Base-by-base conservation (phyloP, 345 rosid genomes). In the Carallia brachiata region DNA sequence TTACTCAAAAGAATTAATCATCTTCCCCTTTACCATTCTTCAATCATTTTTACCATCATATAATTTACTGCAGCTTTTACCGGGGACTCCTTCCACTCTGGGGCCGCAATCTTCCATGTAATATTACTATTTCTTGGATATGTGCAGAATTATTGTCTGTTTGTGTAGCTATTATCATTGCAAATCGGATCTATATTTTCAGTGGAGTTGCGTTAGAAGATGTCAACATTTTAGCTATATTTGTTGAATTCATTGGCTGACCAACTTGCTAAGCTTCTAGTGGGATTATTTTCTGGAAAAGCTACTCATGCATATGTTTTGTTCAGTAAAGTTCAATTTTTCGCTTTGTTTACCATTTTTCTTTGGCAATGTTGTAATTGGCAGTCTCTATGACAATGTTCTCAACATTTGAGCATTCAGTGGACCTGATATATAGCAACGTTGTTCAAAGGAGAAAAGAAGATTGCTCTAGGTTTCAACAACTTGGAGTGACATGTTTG, bases 331-430 rank as follows among this genome's bases (percentile, higher is more conserved):
- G n/a, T 28, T 12, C 34, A 17, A 31, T 8, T 18, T 19, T 50
- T 23, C 23, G 10, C 6, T 70, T 61, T 57, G n/a, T 9, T 30
- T 18, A 48, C 28, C 36, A 4, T 37, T 63, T 70, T 15, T 6
- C 52, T 56, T 56, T 36, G 39, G 36, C 44, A 32, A 62, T 62
- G 36, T 62, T 65, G 52, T 82, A 70, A 23, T 58, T 62, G 64
- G 66, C 89, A 85, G 89, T 81, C 67, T 83, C 89, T 13, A 83
- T 85, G 89, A 71, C 81, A 48, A 85, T 83, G 86, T 85, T 85
- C 63, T 77, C 89, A 28, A 75, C 86, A 6, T 83, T 83, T 73
- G 89, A 85, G 81, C 85, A 81, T 56, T 79, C 85, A 2, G 81
- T 83, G 72, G 87, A 79, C 57, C 36, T 79, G 59, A 73, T 81